These are phyloP conservation scores for Cladosporium sp. DNA, from an alignment of 2,329 filamentous ascomycete genomes.

Conservation along the genomic window DNA sequence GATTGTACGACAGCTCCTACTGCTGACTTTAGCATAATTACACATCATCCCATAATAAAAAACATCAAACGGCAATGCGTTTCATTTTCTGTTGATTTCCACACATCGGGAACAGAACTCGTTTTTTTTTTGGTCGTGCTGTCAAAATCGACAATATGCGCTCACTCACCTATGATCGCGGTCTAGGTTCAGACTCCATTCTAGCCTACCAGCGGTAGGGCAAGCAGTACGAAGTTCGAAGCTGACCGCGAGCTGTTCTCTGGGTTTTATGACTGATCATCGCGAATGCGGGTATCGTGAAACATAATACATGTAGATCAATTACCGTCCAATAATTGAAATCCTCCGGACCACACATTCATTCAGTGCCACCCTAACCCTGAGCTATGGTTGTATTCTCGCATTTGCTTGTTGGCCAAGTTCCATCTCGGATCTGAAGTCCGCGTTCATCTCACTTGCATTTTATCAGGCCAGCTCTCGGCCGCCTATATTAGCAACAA, in stretches of 20 bases:
- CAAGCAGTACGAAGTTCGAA: too few relatives aligned
- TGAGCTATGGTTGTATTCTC: not conserved
- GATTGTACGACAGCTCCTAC: not conserved
- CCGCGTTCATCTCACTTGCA: not conserved
- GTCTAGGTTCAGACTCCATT: too few relatives aligned
- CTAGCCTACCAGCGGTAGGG: too few relatives aligned
- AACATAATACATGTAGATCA: not conserved
- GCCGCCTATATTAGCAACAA: not conserved
- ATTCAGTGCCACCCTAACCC: not conserved
- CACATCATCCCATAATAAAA: not conserved
- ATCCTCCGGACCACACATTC: not conserved
- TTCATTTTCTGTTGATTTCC: not conserved
- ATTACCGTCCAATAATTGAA: not conserved
- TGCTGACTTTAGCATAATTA: not conserved
- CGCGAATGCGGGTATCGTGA: not conserved
- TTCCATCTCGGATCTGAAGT: not conserved
- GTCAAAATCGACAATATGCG: not conserved
- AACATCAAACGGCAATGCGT: not conserved
- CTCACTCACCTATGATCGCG: too few relatives aligned
- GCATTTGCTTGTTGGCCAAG: not conserved
- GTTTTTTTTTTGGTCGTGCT: not conserved
- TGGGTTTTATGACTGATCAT: not conserved
- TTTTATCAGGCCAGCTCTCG: not conserved
- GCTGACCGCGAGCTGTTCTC: too few relatives aligned
- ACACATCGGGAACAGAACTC: not conserved